Base-by-base conservation (phyloP, 2,329 filamentous ascomycete species). In the Fusarium verrucosum region DNA sequence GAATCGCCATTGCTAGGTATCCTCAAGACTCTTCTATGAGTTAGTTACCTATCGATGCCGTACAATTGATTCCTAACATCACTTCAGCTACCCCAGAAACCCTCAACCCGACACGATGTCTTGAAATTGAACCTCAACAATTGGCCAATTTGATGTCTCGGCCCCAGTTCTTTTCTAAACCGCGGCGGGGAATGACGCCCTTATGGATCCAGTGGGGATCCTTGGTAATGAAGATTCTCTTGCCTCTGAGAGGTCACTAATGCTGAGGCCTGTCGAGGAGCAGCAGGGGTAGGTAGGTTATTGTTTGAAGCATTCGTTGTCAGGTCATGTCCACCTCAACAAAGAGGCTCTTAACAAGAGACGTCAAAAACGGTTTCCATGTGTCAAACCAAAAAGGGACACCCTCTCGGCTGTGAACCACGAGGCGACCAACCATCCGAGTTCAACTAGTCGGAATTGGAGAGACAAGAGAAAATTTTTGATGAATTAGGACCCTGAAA, bases 201-300 rank as follows among this genome's bases (percentile, higher is more conserved):
- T 60, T 52, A 66, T 62, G 67, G 62, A 57, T 51, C 30, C 54
- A 33, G 67, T 64, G 65, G 66, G 17, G 50, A 52, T 35, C 17
- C 49, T 70, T 70, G 55, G 70, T 72, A 69, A 72, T 70, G 49
- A 38, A 25, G 45, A 66, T 68, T 71, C 57, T 41, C 53, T 54
- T 33, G 19, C 33, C 16, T 61, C 36, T 71, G 46, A 72, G 68
- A 72, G 70, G 70, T 36, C 35, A 35, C 37, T 28, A 19, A 52
- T 17, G 19, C 10, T 45, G 30, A 50, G 37, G 47, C 44, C 43
- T 66, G 35, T 13, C n/a, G 28, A 41, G 36, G 35, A 30, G 40
- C 22, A 36, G 30, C 65, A 66, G 42, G 67, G 64, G 41, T 46
- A 22, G n/a, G n/a, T n/a, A n/a, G n/a, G 23, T 30, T 30, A 7